A percentile compares a stretch with the other conserved stretches of the same genome.
Conservation (phyloP, 164 flowering plant genomes). For the Houttuynia cordata region DNA sequence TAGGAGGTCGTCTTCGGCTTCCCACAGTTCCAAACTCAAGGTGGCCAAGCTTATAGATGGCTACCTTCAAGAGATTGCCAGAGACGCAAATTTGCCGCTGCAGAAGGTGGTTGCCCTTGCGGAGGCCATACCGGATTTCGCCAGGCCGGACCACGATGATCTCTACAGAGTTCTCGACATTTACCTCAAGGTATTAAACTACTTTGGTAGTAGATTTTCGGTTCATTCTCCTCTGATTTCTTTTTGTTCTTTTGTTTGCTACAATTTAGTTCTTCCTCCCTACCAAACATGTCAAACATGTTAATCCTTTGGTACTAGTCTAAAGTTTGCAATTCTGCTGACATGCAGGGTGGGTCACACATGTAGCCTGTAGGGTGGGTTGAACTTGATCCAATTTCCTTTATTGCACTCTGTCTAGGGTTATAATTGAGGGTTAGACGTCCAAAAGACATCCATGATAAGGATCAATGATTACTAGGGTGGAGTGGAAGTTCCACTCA, state of each 20-base stretch:
- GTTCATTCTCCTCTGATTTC: background rate
- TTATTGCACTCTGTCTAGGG: too few relatives aligned
- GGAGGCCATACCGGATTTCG: conserved; percentile 67
- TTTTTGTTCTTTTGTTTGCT: background rate
- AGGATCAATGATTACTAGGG: too few relatives aligned
- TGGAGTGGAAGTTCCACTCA: background rate
- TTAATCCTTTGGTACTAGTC: too few relatives aligned
- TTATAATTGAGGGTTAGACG: too few relatives aligned
- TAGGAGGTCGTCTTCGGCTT: conserved; percentile 75
- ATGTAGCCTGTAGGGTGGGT: too few relatives aligned
- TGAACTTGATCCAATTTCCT: too few relatives aligned
- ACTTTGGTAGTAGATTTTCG: background rate
- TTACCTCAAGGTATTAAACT: conserved; percentile 61
- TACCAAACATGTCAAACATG: too few relatives aligned
- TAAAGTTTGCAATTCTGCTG: too few relatives aligned
- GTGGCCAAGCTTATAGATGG: conserved; percentile 88
- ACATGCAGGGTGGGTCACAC: too few relatives aligned
- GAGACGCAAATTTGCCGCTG: conserved; percentile 58
- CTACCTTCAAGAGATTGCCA: conserved; percentile 69
- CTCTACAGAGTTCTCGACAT: conserved; percentile 88
- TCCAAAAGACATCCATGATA: too few relatives aligned
- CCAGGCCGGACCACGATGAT: conserved; percentile 87
- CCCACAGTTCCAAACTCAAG: conserved; percentile 74
- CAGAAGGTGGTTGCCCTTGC: conserved; percentile 65
- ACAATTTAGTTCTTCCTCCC: too few relatives aligned